These are phyloP conservation scores for Hypoxylon fuscum DNA, from an alignment of 495 filamentous ascomycete species.

Conservation along the genomic window DNA sequence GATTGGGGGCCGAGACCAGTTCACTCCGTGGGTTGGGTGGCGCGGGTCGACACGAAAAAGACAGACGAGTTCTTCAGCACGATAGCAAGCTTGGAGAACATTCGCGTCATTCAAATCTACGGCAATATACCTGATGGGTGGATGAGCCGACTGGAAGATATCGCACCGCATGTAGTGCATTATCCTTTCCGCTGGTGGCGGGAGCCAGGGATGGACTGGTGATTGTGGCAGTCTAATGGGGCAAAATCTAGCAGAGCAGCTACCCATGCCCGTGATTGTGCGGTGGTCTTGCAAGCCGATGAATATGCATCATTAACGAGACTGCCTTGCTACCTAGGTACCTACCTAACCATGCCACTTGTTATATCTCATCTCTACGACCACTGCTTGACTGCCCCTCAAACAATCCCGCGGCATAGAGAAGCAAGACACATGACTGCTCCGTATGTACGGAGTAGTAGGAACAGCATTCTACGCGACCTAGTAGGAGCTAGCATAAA, in stretches of 20 bases:
- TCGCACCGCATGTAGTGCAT: slow-evolving; percentile 17
- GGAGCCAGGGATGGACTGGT: slow-evolving; percentile 34
- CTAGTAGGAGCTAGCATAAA: too few species aligned
- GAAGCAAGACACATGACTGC: too few species aligned
- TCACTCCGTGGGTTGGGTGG: slow-evolving; percentile 21
- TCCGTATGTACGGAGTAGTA: too few species aligned
- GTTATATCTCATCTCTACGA: too few species aligned
- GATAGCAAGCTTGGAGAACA: slow-evolving; percentile 22
- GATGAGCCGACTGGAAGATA: slow-evolving; percentile 23
- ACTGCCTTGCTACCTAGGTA: too few species aligned
- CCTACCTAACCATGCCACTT: too few species aligned
- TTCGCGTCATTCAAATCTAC: slow-evolving; percentile 28
- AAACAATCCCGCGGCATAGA: too few species aligned
- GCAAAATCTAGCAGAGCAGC: background rate
- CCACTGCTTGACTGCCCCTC: too few species aligned
- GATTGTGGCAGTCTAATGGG: slow-evolving; percentile 4
- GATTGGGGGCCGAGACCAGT: slow-evolving; percentile 42
- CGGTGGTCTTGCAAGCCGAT: too few species aligned
- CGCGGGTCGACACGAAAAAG: slow-evolving; percentile 33
- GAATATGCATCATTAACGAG: too few species aligned
- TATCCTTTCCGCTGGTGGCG: slow-evolving; percentile 35
- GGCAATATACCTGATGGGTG: slow-evolving; percentile 31
- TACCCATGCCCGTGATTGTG: too few species aligned
- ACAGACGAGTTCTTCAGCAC: slow-evolving; percentile 36
- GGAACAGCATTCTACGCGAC: too few species aligned